A percentile compares a stretch with the other conserved stretches of the same genome.
Evolutionary conservation across 192 early-diverging fungal species (phyloP).

Genomic region (Coemansia guatemalensis): DNA sequence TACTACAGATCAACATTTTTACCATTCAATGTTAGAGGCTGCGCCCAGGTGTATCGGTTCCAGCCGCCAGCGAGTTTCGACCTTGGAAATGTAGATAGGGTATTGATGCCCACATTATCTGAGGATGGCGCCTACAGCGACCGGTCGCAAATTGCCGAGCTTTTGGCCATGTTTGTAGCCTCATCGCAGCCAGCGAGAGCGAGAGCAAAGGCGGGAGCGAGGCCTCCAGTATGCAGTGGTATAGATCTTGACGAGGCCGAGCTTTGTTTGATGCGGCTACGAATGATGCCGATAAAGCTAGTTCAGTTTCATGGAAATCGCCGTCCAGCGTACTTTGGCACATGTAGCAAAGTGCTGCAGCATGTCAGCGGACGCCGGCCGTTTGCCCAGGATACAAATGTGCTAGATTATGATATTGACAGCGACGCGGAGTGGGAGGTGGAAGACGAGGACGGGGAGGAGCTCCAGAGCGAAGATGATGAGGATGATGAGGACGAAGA

Average conservation of each 20-base stretch:
- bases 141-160: neutral
- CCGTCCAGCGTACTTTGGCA: slow-evolving; percentile 57
- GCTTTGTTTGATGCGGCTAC: slow-evolving; percentile 21
- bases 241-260: slow-evolving; percentile 34
- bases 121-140: neutral
- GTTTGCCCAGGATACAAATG: slow-evolving; percentile 59
- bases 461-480: slow-evolving; percentile 76
- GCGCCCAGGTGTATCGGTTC: slow-evolving; percentile 31
- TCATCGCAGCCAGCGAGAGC: neutral
- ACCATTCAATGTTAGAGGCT: slow-evolving; percentile 37
- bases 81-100: slow-evolving; percentile 29
- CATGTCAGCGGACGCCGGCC: slow-evolving; percentile 59
- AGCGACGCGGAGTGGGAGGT: slow-evolving; percentile 91
- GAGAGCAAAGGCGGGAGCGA: neutral
- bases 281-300: slow-evolving; percentile 28
- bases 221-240: neutral
- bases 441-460: slow-evolving; percentile 84
- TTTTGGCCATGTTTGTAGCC: slow-evolving; percentile 11
- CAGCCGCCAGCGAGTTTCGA: slow-evolving; percentile 37
- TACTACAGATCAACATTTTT: slow-evolving; percentile 43
- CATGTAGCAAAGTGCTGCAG: slow-evolving; percentile 68
- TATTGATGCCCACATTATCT: slow-evolving; percentile 4
- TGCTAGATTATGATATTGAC: slow-evolving; percentile 84
- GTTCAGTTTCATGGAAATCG: slow-evolving; percentile 32
- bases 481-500: slow-evolving; percentile 49